Base-by-base conservation (phyloP, 306 rosid genomes). In the Ceratonia siliqua region DNA sequence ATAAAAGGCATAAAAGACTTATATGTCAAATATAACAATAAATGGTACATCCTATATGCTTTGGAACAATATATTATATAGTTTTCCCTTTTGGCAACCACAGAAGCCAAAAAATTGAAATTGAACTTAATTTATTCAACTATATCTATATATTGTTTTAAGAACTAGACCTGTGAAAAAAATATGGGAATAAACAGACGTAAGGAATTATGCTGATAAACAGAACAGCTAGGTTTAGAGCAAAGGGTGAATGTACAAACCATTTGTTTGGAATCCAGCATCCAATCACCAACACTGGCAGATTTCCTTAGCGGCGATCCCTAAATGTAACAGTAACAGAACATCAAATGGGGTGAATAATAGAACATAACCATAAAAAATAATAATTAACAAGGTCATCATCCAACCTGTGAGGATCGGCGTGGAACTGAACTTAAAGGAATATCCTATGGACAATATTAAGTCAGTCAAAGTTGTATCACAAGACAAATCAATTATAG, bases 221-320 rank as follows among this genome's bases (percentile, higher is more conserved):
- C 28, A n/a, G 42, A 54, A 61, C 25, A 49, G 63, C 66, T 13
- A 21, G 42, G 20, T 33, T 46, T 55, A 75, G 62, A 41, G 70
- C 6, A 65, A 79, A 39, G 33, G 58, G 36, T 0, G 56, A 56
- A 25, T 74, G 38, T 54, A 81, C 92, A 33, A 83, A 95, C 98
- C 98, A 76, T 65, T 78, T 85, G 93, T 79, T 86, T 92, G 82
- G 85, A 82, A 27, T 95, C 99, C 84, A 85, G 76, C 81, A 80
- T 91, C 98, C 98, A 90, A 75, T 95, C 98, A 76, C 98, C 94
- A 64, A 95, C 96, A 70, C 99, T 95, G 59, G 98, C 99, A 64
- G 98, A 92, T 87, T 90, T 95, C 87, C 89, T 81, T 58, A 95
- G 83, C 21, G 96, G 86, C 1, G 98, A 92, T 68, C 81, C 97